Evolutionary conservation across 352 stramenopile genomes (phyloP), one percentile per base, ranked within the genome.

Genomic region (Achlya hypogyna): DNA sequence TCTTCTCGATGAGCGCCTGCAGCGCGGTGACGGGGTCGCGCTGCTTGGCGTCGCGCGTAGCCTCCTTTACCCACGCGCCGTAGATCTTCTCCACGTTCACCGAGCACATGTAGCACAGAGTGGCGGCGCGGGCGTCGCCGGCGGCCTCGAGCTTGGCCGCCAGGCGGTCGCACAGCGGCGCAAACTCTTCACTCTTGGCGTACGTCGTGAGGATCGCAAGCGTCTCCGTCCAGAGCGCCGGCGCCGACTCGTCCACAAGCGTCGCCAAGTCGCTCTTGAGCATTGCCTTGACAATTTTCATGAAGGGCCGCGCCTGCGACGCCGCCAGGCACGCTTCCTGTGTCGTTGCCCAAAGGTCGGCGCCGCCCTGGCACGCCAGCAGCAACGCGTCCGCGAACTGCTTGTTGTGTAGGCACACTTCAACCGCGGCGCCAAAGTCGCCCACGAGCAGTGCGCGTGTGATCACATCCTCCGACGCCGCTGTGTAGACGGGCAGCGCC

Each of bases 201-300:
- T 99, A 99, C 2, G 96, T 99, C 27, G 88, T 98, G 49, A 99
- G 72, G 62, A 99, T 98, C 4, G 97, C 96, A 27, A 99, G 73
- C 20, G 97, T 99, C 72, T 99, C 96, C 59, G 90, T 86, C 97
- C 97, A 99, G 49, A 97, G 91, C 18, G 71, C 69, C n/a, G 97
- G 77, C 68, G 98, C 86, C 1, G 89, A 96, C 35, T 96, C 75
- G 29, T 96, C 89, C 20, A 86, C 87, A 27, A 95, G 78, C 20
- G 77, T 74, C 28, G 69, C 75, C 5, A 99, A 75, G 67, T 97
- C 87, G 54, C 93, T 96, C 73, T 98, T 97, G 74, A 99, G 97
- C 35, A 99, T 95, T 23, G 96, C 95, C 23, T 85, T 93, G 18
- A 99, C 91, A 29, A 99, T 90, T 27, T 92, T 89, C 71, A 99